phyloP scores from a whole-genome alignment of 2,329 filamentous ascomycete species.

The Exophiala oligosperma region DNA sequence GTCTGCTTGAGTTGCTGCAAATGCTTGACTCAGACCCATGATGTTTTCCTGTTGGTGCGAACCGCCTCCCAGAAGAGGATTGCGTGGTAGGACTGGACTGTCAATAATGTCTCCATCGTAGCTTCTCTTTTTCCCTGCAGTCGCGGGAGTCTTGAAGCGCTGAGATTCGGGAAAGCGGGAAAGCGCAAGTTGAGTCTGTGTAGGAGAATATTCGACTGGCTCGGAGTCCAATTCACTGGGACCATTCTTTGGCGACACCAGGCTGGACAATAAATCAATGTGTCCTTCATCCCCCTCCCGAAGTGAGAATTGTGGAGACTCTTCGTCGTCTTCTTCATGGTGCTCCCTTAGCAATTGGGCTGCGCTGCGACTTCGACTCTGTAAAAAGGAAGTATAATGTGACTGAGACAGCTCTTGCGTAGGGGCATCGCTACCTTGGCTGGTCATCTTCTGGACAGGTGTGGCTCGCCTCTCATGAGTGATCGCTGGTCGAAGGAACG shows the following conservation, averaged over 20 bases:
- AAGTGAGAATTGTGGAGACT: constrained; percentile 36
- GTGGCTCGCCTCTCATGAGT: background rate
- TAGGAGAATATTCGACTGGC: constrained; percentile 24
- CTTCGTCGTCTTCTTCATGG: constrained; percentile 34
- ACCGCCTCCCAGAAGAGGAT: constrained; percentile 41
- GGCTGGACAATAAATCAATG: constrained; percentile 43
- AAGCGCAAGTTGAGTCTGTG: constrained; percentile 35
- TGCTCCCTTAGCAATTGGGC: constrained; percentile 20
- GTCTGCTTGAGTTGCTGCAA: constrained; percentile 49
- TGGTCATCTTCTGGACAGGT: constrained; percentile 34
- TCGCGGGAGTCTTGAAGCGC: constrained; percentile 44
- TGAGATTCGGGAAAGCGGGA: constrained; percentile 49
- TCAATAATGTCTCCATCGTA: constrained; percentile 33
- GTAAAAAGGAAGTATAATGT: constrained; percentile 42
- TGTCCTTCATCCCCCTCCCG: constrained; percentile 45
- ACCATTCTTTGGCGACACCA: constrained; percentile 30
- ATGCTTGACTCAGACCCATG: constrained; percentile 50
- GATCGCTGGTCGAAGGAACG: constrained; percentile 3
- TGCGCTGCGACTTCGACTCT: constrained; percentile 36
- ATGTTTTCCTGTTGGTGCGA: constrained; percentile 36
- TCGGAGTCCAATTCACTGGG: constrained; percentile 8
- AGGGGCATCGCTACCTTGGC: constrained; percentile 39
- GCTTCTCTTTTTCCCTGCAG: constrained; percentile 38
- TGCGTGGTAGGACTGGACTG: constrained; percentile 44
- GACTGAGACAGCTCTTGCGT: constrained; percentile 49